Conservation (phyloP, 176 grass and related monocot species). For the Oropetium thomaeum region DNA sequence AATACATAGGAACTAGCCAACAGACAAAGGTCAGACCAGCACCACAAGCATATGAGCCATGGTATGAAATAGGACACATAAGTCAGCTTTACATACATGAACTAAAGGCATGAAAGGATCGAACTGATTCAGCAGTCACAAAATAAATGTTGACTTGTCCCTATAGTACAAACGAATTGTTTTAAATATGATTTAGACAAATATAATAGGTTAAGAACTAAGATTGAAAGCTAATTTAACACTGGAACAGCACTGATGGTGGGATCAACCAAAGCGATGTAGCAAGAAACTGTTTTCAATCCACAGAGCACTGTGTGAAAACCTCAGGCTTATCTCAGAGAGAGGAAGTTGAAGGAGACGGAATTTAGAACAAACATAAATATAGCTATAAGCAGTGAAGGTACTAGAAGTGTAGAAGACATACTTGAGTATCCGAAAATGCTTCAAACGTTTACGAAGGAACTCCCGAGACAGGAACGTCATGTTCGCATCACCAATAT, state of each 20-base stretch:
- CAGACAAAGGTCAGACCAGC: not conserved
- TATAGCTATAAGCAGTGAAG: not conserved
- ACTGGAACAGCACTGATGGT: not conserved
- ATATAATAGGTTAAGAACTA: not conserved
- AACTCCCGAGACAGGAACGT: not conserved
- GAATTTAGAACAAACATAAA: constrained; percentile 21
- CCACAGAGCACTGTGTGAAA: not conserved
- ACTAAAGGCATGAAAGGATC: not conserved
- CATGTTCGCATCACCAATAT: not conserved
- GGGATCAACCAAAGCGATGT: not conserved
- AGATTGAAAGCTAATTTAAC: not conserved
- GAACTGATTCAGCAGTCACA: not conserved
- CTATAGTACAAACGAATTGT: too few relatives aligned
- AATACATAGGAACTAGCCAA: not conserved
- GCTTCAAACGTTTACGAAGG: not conserved
- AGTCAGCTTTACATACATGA: constrained; percentile 2
- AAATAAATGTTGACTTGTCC: too few relatives aligned
- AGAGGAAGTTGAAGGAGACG: not conserved
- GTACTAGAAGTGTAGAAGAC: not conserved
- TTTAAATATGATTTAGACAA: not conserved
- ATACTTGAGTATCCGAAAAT: constrained; percentile 19
- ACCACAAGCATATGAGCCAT: too few relatives aligned
- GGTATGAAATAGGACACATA: not conserved
- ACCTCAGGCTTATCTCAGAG: not conserved
- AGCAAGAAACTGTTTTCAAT: constrained; percentile 15